Conservation (phyloP, 169 alveolate species). For the Plasmodium knowlesi region DNA sequence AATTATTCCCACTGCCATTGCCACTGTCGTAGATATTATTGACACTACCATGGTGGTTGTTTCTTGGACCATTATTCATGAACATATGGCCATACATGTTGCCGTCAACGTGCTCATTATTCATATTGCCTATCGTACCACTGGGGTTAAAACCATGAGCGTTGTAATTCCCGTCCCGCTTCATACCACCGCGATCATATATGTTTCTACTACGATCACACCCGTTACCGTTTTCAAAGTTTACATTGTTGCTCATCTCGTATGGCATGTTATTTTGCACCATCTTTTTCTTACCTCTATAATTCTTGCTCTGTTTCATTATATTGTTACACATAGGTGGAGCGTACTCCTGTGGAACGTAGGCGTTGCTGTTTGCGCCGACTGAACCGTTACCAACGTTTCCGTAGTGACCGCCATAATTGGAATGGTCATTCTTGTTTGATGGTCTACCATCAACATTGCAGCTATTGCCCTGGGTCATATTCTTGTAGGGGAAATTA, state of each 20-base stretch:
- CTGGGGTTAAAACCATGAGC: not conserved
- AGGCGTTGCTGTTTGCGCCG: not conserved
- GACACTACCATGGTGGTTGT: not conserved
- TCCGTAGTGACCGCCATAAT: not conserved
- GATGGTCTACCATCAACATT: not conserved
- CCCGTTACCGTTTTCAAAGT: not conserved
- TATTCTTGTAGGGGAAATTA: not conserved
- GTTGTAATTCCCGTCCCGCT: not conserved
- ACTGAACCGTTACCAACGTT: not conserved
- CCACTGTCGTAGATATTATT: not conserved
- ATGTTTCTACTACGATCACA: not conserved
- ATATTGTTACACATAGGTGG: conserved; percentile 1
- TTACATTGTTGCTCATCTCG: conserved; percentile 1
- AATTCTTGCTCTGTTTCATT: conserved; percentile 10
- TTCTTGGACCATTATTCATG: conserved; percentile 1
- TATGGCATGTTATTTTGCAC: not conserved
- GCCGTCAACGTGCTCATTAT: not conserved
- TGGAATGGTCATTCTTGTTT: not conserved
- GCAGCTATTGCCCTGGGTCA: not conserved
- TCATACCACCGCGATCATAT: not conserved
- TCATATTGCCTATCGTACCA: not conserved
- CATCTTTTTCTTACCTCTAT: conserved; percentile 7
- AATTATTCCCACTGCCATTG: not conserved
- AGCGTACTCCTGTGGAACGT: conserved; percentile 1
- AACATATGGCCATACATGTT: not conserved